Percentiles rank a stretch among this genome's conserved stretches.
These are phyloP conservation scores for Phialocephala subalpina DNA, from an alignment of 2,329 filamentous ascomycete genomes.

Conservation along the genomic window DNA sequence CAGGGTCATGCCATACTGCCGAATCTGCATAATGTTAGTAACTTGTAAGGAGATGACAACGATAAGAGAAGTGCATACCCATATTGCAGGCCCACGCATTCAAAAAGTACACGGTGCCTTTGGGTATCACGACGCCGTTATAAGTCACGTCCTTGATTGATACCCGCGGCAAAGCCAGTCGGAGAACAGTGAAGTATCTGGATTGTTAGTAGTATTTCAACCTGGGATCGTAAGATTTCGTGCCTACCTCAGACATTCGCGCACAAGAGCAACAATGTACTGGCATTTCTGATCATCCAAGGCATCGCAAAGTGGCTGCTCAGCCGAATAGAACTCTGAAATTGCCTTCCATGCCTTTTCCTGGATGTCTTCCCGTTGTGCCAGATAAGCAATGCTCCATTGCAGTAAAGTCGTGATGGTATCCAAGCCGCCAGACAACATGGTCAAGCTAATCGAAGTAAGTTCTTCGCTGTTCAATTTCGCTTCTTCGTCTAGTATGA, in stretches of 20 bases:
- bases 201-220: not conserved
- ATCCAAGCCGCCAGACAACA: conserved; percentile 73
- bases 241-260: conserved; percentile 62
- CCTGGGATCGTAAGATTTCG: not conserved
- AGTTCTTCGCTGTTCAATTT: conserved; percentile 69
- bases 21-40: conserved; percentile 48
- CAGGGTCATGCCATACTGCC: conserved; percentile 64
- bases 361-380: conserved; percentile 68
- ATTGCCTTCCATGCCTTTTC: conserved; percentile 66
- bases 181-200: conserved; percentile 67
- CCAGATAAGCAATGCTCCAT: conserved; percentile 69
- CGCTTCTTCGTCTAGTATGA: conserved; percentile 69
- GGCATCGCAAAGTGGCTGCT: conserved; percentile 65
- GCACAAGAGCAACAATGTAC: conserved; percentile 69
- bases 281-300: conserved; percentile 69
- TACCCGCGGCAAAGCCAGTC: conserved; percentile 67
- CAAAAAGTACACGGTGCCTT: conserved; percentile 69
- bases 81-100: conserved; percentile 76
- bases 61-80: conserved; percentile 53
- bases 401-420: conserved; percentile 72
- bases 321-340: conserved; percentile 56
- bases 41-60: not conserved
- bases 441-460: conserved; percentile 71
- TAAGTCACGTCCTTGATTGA: conserved; percentile 68
- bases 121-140: conserved; percentile 64